A percentile compares a stretch with the other conserved stretches of the same genome.
Conservation (phyloP, 345 rosid genomes). For the Brassica nigra region DNA sequence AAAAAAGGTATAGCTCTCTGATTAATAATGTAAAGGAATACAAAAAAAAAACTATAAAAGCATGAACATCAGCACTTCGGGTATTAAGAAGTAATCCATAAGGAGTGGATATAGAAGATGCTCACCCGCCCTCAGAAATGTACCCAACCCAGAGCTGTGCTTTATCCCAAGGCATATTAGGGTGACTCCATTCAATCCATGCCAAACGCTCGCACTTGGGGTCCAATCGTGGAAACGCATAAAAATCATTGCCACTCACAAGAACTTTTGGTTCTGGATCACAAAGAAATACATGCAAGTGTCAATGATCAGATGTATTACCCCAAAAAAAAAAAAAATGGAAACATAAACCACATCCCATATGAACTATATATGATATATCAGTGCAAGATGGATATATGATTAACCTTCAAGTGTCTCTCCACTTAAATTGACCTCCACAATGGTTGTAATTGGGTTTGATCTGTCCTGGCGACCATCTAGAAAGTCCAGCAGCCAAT, state of each 20-base stretch:
- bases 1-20: not conserved
- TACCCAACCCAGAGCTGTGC: constrained; percentile 93
- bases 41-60: not conserved
- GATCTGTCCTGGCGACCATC: constrained; percentile 64
- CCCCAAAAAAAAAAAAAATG: not conserved
- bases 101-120: not conserved
- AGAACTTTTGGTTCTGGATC: constrained; percentile 73
- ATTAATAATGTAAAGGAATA: constrained; percentile 1
- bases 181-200: constrained; percentile 93
- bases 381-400: not conserved
- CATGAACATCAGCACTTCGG: not conserved
- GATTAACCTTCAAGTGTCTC: constrained; percentile 57
- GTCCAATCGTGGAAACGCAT: constrained; percentile 93
- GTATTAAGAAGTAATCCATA: not conserved
- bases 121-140: constrained; percentile 78
- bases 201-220: constrained; percentile 68
- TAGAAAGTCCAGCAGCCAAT: constrained; percentile 29
- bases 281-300: not conserved
- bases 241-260: constrained; percentile 80
- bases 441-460: constrained; percentile 67
- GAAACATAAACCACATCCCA: not conserved
- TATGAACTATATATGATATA: not conserved
- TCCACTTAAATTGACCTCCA: constrained; percentile 49
- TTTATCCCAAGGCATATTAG: constrained; percentile 98
- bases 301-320: not conserved